A percentile compares a stretch with the other conserved stretches of the same genome.
These are phyloP conservation scores for Candida ulmi DNA, from an alignment of 805 yeast genomes.

Conservation along the genomic window DNA sequence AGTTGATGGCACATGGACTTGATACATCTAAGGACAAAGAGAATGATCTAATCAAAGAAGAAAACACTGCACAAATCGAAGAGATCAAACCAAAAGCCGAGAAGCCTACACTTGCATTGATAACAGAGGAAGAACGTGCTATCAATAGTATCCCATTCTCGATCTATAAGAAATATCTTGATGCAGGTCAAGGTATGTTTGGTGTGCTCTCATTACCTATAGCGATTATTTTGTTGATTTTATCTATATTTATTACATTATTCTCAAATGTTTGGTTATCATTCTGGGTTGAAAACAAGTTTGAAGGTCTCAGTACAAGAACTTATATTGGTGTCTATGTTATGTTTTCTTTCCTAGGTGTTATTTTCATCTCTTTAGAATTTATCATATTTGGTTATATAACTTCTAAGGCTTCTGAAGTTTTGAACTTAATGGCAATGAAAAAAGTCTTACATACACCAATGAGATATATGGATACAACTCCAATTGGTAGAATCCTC, in stretches of 20 bases:
- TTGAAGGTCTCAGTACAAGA: conserved; percentile 34
- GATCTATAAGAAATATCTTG: conserved; percentile 30
- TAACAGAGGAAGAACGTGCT: conserved; percentile 29
- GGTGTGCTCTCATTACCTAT: conserved; percentile 24
- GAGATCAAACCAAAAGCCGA: neutral
- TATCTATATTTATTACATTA: conserved; percentile 47
- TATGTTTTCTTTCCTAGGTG: conserved; percentile 44
- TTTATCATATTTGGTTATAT: conserved; percentile 23
- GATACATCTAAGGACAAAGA: conserved; percentile 2
- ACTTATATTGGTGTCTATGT: conserved; percentile 65
- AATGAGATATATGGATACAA: conserved; percentile 73
- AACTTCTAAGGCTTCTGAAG: conserved; percentile 9
- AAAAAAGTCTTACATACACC: conserved; percentile 60
- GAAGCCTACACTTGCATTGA: conserved; percentile 3
- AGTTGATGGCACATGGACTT: conserved; percentile 43
- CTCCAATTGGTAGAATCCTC: conserved; percentile 78
- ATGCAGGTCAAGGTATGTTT: conserved; percentile 36
- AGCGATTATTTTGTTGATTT: conserved; percentile 1
- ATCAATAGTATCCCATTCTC: conserved; percentile 29
- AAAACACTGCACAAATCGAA: neutral
- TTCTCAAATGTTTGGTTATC: conserved; percentile 73
- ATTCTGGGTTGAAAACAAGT: conserved; percentile 62
- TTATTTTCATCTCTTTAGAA: conserved; percentile 34
- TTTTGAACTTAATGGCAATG: conserved; percentile 41
- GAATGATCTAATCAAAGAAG: neutral